Percentiles rank a stretch among this genome's conserved stretches.
Conservation (phyloP, 2,329 filamentous ascomycete species). For the Mollisia scopiformis region DNA sequence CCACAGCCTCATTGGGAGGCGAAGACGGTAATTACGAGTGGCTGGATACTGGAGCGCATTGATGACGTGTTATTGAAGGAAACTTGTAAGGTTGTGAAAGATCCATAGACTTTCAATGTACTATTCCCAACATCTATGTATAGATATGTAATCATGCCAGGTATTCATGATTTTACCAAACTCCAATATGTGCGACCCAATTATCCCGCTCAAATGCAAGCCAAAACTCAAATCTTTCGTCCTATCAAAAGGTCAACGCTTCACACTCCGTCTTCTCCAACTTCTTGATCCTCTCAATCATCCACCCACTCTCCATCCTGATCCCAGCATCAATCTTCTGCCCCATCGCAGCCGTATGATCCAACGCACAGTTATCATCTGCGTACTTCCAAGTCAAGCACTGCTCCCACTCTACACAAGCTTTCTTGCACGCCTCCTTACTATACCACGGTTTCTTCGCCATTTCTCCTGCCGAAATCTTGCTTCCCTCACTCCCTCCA, state of each 20-base stretch:
- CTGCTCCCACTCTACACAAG: slow-evolving; percentile 18
- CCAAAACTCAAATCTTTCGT: background rate
- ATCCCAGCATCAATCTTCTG: background rate
- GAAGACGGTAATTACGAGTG: slow-evolving; percentile 18
- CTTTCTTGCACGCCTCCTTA: slow-evolving; percentile 12
- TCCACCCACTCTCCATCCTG: slow-evolving; percentile 4
- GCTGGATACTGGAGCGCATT: slow-evolving; percentile 26
- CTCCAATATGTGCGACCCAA: background rate
- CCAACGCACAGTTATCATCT: background rate
- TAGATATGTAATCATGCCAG: background rate
- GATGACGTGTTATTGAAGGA: background rate
- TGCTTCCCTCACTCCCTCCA: background rate
- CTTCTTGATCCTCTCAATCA: slow-evolving; percentile 5
- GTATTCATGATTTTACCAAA: background rate
- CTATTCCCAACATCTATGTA: background rate
- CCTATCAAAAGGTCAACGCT: background rate
- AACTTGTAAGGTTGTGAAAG: slow-evolving; percentile 5
- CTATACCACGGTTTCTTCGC: slow-evolving; percentile 17
- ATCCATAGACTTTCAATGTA: background rate
- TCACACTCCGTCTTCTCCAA: background rate
- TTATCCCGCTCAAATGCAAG: background rate
- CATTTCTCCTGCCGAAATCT: background rate
- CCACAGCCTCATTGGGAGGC: no score
- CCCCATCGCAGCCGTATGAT: slow-evolving; percentile 11
- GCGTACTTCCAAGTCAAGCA: slow-evolving; percentile 22